These are phyloP conservation scores for Colletotrichum lindemuthianum DNA, from an alignment of 2,329 filamentous ascomycete species.

Conservation along the genomic window DNA sequence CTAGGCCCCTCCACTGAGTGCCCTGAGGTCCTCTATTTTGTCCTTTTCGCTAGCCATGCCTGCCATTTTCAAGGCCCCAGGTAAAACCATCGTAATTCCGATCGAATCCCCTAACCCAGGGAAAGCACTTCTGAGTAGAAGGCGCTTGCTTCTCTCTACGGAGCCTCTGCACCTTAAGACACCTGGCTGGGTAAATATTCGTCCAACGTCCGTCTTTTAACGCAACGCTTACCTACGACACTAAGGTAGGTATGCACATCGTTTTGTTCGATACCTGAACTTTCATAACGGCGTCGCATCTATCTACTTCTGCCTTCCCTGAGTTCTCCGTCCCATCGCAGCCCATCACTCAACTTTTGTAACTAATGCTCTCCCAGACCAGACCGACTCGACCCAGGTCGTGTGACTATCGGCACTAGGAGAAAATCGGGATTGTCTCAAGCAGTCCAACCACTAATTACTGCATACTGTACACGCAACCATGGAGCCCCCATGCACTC, in stretches of 20 bases:
- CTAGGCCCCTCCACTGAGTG: conserved; percentile 6
- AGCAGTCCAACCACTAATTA: not conserved
- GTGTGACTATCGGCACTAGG: conserved; percentile 32
- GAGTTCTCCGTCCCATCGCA: no score
- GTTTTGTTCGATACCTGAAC: no score
- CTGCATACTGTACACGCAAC: conserved; percentile 21
- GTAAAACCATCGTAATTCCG: no score
- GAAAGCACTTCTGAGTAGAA: no score
- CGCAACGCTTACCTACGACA: no score
- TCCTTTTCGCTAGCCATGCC: not conserved
- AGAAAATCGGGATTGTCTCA: conserved; percentile 29
- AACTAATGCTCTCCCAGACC: not conserved
- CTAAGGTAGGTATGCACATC: no score
- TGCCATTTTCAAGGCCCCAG: not conserved
- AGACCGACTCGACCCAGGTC: conserved; percentile 15
- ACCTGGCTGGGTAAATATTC: no score
- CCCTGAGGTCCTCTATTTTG: conserved; percentile 2
- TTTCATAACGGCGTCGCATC: not conserved
- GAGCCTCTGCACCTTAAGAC: no score
- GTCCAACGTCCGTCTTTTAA: no score
- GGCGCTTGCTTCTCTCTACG: no score
- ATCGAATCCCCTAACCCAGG: no score
- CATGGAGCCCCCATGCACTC: conserved; percentile 32
- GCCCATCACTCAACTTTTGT: conserved; percentile 11
- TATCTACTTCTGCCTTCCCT: conserved; percentile 1